phyloP scores from a whole-genome alignment of 192 early-diverging fungal species.

The Backusella mclennaniae region DNA sequence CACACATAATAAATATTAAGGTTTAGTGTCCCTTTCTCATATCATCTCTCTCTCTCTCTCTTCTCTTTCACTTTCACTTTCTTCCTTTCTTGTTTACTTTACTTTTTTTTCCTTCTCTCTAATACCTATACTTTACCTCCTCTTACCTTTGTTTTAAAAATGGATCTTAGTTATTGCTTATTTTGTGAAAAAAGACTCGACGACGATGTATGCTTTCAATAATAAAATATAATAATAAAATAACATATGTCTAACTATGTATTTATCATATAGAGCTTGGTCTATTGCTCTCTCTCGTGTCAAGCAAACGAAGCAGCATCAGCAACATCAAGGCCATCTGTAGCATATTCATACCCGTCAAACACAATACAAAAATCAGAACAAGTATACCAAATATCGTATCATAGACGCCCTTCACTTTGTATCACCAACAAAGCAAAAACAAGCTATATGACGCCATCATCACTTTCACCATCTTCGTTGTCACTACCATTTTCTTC shows the following conservation, averaged over 20 bases:
- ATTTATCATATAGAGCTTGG: not conserved
- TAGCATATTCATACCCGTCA: not conserved
- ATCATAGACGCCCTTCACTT: slow-evolving; percentile 15
- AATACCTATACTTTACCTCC: not conserved
- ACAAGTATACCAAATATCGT: slow-evolving; percentile 11
- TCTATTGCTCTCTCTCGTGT: slow-evolving; percentile 5
- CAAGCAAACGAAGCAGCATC: slow-evolving; percentile 13
- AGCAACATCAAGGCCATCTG: not conserved
- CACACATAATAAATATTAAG: not conserved
- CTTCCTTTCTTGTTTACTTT: not conserved
- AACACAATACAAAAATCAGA: not conserved
- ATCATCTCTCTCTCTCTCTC: not conserved
- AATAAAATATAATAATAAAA: not conserved
- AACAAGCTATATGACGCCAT: not conserved
- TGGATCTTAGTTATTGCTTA: slow-evolving; percentile 4
- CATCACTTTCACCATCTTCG: not conserved
- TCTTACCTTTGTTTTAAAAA: not conserved
- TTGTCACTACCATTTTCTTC: slow-evolving; percentile 1
- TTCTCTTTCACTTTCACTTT: not conserved
- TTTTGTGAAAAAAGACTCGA: slow-evolving; percentile 11
- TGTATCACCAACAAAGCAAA: not conserved
- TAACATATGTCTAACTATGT: not conserved
- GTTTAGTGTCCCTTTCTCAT: not conserved
- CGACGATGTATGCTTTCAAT: not conserved
- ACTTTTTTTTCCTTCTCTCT: not conserved